A percentile compares a stretch with the other conserved stretches of the same genome.
phyloP scores from a whole-genome alignment of 352 stramenopile species.

The Chrysophaeum taylorii region DNA sequence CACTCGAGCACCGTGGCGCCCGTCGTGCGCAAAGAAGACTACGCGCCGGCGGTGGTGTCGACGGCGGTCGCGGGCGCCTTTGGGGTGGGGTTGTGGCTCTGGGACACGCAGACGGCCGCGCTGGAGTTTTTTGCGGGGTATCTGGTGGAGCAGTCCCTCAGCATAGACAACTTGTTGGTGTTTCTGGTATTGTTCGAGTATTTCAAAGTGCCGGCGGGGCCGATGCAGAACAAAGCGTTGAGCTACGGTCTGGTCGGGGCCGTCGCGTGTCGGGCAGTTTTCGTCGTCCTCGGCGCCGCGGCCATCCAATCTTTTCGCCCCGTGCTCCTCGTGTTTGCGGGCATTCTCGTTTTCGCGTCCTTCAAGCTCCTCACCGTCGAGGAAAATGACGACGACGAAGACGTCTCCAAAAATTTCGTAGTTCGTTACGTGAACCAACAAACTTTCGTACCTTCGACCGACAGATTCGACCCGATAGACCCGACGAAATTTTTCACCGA shows the following conservation, averaged over 20 bases:
- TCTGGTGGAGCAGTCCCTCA: slow-evolving; percentile 62
- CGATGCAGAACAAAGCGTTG: slow-evolving; percentile 8
- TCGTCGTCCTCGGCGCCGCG: slow-evolving; percentile 47
- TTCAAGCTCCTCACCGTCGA: slow-evolving; percentile 44
- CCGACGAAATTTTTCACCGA: slow-evolving; percentile 53
- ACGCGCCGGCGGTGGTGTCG: no score
- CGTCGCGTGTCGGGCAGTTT: slow-evolving; percentile 31
- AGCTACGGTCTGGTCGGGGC: slow-evolving; percentile 3
- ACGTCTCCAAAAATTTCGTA: slow-evolving; percentile 7
- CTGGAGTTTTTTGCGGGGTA: slow-evolving; percentile 69
- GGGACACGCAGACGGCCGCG: no score
- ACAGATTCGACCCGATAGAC: slow-evolving; percentile 51
- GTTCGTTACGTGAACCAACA: slow-evolving; percentile 9
- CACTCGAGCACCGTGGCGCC: no score
- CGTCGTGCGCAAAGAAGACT: no score
- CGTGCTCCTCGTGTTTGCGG: slow-evolving; percentile 60
- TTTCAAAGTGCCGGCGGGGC: slow-evolving; percentile 53
- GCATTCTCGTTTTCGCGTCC: slow-evolving; percentile 54
- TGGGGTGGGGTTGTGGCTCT: no score
- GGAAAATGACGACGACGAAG: slow-evolving; percentile 38
- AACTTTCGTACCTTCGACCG: slow-evolving; percentile 46
- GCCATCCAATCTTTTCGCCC: slow-evolving; percentile 44
- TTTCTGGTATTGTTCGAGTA: slow-evolving; percentile 72
- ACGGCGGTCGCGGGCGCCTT: no score
- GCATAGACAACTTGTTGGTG: slow-evolving; percentile 69